These are phyloP conservation scores for Malus sieversii DNA, from an alignment of 306 rosid genomes.

Conservation along the genomic window DNA sequence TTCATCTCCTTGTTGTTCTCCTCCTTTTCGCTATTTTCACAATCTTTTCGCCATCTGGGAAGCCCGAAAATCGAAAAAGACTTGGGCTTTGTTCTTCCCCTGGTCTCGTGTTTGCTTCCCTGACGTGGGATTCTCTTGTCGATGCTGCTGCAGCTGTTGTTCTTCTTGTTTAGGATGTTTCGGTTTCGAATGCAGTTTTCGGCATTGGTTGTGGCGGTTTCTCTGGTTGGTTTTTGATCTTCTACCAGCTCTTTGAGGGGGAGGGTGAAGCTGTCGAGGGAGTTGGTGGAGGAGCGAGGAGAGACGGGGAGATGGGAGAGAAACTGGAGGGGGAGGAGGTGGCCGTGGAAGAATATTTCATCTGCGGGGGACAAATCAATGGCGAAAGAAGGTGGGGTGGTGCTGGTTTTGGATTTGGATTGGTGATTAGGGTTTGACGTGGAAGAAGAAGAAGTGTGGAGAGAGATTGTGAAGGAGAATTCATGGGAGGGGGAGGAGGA, in stretches of 20 bases:
- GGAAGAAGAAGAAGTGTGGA: slow-evolving; percentile 44
- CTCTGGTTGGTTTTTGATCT: slow-evolving; percentile 20
- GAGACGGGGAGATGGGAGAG: slow-evolving; percentile 76
- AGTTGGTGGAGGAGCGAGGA: slow-evolving; percentile 70
- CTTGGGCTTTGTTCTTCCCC: slow-evolving; percentile 45
- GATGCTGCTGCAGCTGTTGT: slow-evolving; percentile 5
- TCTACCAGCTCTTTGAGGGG: slow-evolving; percentile 36
- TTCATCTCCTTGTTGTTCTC: slow-evolving; percentile 17
- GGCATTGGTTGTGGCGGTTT: slow-evolving; percentile 13
- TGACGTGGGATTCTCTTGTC: background rate
- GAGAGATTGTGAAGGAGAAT: slow-evolving; percentile 87
- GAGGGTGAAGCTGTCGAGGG: slow-evolving; percentile 58
- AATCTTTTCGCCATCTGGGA: slow-evolving; percentile 40
- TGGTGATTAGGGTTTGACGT: slow-evolving; percentile 26
- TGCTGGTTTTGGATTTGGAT: slow-evolving; percentile 17
- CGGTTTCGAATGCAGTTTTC: background rate
- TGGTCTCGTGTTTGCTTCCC: slow-evolving; percentile 20
- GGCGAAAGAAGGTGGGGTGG: slow-evolving; percentile 43
- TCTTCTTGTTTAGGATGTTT: background rate
- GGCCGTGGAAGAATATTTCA: slow-evolving; percentile 98
- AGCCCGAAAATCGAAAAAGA: slow-evolving; percentile 57
- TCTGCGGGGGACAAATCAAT: slow-evolving; percentile 90
- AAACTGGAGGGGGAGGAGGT: slow-evolving; percentile 83
- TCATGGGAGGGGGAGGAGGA: slow-evolving; percentile 90
- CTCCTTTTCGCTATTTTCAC: slow-evolving; percentile 30